Evolutionary conservation across 2,329 filamentous ascomycete genomes (phyloP), one percentile per base, ranked within the genome.

Genomic region (Monosporascus sp.): DNA sequence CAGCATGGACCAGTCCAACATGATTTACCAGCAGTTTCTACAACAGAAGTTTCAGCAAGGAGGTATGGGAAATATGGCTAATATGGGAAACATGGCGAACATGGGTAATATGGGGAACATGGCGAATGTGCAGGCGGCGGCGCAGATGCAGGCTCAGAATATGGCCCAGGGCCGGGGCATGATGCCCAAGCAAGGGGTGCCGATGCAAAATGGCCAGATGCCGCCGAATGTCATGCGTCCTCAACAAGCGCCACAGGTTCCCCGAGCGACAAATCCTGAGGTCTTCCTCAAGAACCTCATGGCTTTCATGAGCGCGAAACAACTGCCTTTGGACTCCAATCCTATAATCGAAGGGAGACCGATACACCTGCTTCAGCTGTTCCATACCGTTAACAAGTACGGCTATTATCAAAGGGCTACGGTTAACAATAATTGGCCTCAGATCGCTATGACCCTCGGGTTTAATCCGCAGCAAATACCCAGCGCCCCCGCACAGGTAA

Each of bases 21-120:
- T 83, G 52, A 73, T 86, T 48, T 93, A 95, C 64, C 89, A 95
- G 61, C 88, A 95, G 83, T 87, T 89, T 55, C 71, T 95, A 50
- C 89, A 95, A 63, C 83, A 87, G 52, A 89, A 92, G 63, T 79
- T 88, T 41, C 84, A 88, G 56, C 83, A 86, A 57, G 75, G 70
- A 46, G 77, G 25, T 27, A 46, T 46, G 42, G 42, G 22, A 17
- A 24, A 22, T 6, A 46, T 46, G 27, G 3, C 27, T 45, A 77
- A 46, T n/a, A 46, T 46, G 42, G 17, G 2, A 20, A 42, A 42
- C 22, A 24, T 42, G 42, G 42, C 27, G 8, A 31, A 31, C 27
- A 42, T 42, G 42, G 42, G 24, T 9, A 42, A 42, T 42, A 42
- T 42, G 42, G 42, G 24, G 22, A 46, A 46, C 14, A 31, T 46